Conservation (phyloP, 768 basidiomycete genomes). For the Leccinum subtestaceum region DNA sequence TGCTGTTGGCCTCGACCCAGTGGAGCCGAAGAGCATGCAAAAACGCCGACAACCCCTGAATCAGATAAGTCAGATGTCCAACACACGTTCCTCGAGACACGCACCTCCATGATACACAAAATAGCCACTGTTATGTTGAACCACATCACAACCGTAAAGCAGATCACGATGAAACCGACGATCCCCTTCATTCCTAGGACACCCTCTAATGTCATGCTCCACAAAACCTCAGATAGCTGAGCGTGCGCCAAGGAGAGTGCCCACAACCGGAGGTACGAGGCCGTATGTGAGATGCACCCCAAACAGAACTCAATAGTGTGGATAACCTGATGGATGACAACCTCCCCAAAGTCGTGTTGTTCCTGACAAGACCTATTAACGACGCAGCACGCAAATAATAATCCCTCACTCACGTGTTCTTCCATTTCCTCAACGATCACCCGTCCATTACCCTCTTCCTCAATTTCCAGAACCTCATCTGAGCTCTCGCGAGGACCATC, state of each 20-base stretch:
- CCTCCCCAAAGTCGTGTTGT: conserved; percentile 90
- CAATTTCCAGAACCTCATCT: conserved; percentile 66
- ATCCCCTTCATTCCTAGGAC: conserved; percentile 63
- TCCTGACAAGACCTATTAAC: conserved; percentile 42
- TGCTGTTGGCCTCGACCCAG: conserved; percentile 98
- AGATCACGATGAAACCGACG: conserved; percentile 53
- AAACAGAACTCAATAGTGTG: conserved; percentile 99
- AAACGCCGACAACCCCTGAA: conserved; percentile 90
- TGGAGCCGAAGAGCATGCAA: conserved; percentile 94
- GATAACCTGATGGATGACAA: conserved; percentile 95
- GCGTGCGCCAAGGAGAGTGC: conserved; percentile 97
- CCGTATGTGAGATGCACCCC: conserved; percentile 97
- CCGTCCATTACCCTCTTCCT: conserved; percentile 77
- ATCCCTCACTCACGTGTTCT: conserved; percentile 59
- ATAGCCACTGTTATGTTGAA: conserved; percentile 71
- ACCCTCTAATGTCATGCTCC: conserved; percentile 77
- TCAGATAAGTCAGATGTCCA: conserved; percentile 11
- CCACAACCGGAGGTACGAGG: conserved; percentile 92
- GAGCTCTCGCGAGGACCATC: conserved; percentile 54
- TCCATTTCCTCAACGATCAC: conserved; percentile 70
- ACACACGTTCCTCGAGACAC: conserved; percentile 29
- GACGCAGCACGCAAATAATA: conserved; percentile 6
- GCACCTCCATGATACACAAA: conserved; percentile 94
- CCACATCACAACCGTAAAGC: conserved; percentile 68
- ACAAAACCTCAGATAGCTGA: conserved; percentile 92